phyloP scores from a whole-genome alignment of 2,329 filamentous ascomycete species.

The Simplicillium aogashimaense region DNA sequence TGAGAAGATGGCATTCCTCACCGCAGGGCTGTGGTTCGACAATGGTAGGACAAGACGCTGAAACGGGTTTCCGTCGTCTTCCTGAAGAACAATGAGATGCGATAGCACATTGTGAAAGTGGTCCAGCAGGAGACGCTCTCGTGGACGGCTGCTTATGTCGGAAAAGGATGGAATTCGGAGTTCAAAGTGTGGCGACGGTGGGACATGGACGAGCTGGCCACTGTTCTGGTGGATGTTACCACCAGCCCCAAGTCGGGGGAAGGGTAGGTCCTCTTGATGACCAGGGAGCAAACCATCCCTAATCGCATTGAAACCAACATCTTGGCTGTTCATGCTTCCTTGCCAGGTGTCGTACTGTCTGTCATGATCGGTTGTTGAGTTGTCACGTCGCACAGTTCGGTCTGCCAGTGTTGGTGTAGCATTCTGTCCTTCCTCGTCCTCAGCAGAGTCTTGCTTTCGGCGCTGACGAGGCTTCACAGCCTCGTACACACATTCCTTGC shows the following conservation, averaged over 20 bases:
- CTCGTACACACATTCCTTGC: constrained; percentile 40
- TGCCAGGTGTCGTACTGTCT: too few relatives aligned
- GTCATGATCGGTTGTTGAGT: constrained; percentile 7
- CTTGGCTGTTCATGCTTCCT: too few relatives aligned
- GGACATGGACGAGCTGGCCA: too few relatives aligned
- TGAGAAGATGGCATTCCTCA: constrained; percentile 79
- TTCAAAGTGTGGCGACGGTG: too few relatives aligned
- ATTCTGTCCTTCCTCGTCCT: constrained; percentile 1
- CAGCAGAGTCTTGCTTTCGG: constrained; percentile 19
- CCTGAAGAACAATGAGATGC: constrained; percentile 54
- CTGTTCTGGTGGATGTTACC: constrained; percentile 10
- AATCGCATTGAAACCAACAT: too few relatives aligned
- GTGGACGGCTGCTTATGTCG: constrained; percentile 45
- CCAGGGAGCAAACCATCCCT: too few relatives aligned
- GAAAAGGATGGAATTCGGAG: constrained; percentile 26
- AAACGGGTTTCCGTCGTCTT: constrained; percentile 53
- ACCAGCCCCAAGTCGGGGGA: too few relatives aligned
- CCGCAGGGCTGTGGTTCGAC: constrained; percentile 40
- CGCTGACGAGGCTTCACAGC: constrained; percentile 30
- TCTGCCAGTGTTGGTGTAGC: too few relatives aligned
- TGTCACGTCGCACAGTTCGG: constrained; percentile 9
- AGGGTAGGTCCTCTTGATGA: too few relatives aligned
- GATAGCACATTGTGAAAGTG: constrained; percentile 56
- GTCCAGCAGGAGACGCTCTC: constrained; percentile 46
- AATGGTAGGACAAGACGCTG: constrained; percentile 53